Percentiles rank a stretch among this genome's conserved stretches.
These are phyloP conservation scores for Neofusicoccum parvum DNA, from an alignment of 2,329 filamentous ascomycete species.

Conservation along the genomic window DNA sequence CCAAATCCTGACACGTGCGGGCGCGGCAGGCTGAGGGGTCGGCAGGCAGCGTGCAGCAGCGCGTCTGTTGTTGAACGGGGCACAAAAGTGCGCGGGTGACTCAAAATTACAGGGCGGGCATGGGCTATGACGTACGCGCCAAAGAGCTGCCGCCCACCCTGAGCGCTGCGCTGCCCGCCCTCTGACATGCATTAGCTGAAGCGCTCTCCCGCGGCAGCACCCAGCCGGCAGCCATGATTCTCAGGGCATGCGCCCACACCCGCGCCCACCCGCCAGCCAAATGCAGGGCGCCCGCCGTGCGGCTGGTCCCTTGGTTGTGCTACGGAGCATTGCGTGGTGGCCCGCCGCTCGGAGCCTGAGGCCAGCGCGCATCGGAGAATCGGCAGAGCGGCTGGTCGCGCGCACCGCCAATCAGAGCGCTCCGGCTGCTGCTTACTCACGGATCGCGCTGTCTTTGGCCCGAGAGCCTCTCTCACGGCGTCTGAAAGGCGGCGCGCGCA, in stretches of 20 bases:
- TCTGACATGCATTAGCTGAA: background rate
- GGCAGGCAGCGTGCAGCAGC: background rate
- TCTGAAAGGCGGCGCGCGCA: constrained; percentile 6
- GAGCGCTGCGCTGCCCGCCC: background rate
- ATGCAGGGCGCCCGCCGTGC: background rate
- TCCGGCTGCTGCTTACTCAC: constrained; percentile 7
- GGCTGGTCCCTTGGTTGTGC: no score
- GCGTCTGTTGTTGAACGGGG: constrained; percentile 12
- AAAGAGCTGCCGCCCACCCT: background rate
- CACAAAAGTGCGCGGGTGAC: background rate
- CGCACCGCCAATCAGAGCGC: background rate
- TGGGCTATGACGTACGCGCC: background rate
- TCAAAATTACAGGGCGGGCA: constrained; percentile 11
- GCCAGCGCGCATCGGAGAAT: background rate
- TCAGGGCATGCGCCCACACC: constrained; percentile 2
- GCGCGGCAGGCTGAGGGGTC: constrained; percentile 1
- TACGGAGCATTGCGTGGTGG: background rate
- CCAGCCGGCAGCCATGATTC: background rate
- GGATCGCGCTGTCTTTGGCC: constrained; percentile 12
- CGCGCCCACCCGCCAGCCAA: background rate
- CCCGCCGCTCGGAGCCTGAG: background rate
- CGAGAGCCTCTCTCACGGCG: constrained; percentile 1
- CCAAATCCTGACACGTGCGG: constrained; percentile 3
- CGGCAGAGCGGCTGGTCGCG: background rate
- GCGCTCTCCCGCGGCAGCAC: background rate